Evolutionary conservation across 768 basidiomycete genomes (phyloP), one percentile per base, ranked within the genome.

Genomic region (Mycena sanguinolenta): DNA sequence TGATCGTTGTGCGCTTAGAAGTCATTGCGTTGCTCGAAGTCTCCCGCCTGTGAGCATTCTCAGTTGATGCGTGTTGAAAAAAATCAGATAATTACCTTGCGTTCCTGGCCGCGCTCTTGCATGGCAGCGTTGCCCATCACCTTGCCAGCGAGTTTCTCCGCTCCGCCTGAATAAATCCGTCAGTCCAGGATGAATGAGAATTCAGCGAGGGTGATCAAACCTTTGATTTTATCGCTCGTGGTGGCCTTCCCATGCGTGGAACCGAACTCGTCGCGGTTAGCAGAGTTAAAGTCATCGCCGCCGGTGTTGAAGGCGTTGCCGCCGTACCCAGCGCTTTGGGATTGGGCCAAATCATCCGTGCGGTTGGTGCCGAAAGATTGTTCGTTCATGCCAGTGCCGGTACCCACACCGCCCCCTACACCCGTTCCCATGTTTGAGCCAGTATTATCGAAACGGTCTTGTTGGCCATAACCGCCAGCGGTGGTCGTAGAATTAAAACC

Each of bases 161-260:
- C 71, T 0, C 63, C 71, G 14, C 71, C 71, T 68, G 32, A 17
- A 55, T n/a, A 34, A 36, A 9, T n/a, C 0, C 44, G 44, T 52
- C 27, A 55, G 21, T n/a, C 3, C 8, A 10, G 19, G 39, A 9
- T 46, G 25, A 44, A 13, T 28, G 13, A 28, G 16, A 25, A 23
- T 27, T 34, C 4, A 34, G 32, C 10, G 32, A 17, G 8, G 8
- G n/a, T 0, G 44, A 63, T 38, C 57, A 13, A 3, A 70, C 69
- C 69, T n/a, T 32, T 72, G 30, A 72, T 13, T 44, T 72, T 72
- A 58, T 72, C 66, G 27, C 71, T 62, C 66, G 64, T 72, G 12
- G 21, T 27, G 0, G 58, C 54, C 50, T 72, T 67, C 21, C 21
- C 21, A 1, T n/a, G 44, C 3, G 25, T 23, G 12, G 44, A n/a